Evolutionary conservation across 805 yeast genomes (phyloP).

Genomic region (Yarrowia osloensis): DNA sequence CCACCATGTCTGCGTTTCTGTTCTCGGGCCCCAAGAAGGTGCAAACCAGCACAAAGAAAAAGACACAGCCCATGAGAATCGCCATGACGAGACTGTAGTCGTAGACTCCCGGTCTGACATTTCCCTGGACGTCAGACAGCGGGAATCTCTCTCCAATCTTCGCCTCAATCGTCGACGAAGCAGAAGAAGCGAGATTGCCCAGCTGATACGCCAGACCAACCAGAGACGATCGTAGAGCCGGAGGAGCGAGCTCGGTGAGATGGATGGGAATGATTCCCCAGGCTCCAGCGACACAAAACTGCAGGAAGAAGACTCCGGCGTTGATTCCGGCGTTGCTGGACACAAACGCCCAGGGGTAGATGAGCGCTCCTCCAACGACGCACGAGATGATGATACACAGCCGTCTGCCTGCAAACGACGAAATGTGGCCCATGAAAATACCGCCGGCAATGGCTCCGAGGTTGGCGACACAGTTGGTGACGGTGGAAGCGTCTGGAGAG

Average conservation of each 20-base stretch:
- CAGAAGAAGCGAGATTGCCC: neutral
- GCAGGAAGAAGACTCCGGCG: neutral
- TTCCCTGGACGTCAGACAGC: neutral
- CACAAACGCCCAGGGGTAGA: slow-evolving; percentile 1
- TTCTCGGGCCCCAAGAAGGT: neutral
- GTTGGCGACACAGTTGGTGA: neutral
- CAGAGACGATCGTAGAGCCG: neutral
- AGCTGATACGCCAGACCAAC: neutral
- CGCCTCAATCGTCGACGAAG: neutral
- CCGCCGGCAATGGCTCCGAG: neutral
- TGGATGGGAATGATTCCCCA: slow-evolving; percentile 3
- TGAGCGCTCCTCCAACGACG: slow-evolving; percentile 1
- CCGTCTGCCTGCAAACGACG: neutral
- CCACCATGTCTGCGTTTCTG: neutral
- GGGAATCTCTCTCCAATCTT: neutral
- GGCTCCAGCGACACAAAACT: neutral
- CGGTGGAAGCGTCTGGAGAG: neutral
- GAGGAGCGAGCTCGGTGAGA: neutral
- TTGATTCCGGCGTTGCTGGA: neutral
- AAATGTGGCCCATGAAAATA: neutral
- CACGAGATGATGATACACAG: neutral
- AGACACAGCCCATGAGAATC: slow-evolving; percentile 1
- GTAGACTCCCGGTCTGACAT: neutral
- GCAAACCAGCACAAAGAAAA: neutral
- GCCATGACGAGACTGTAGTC: neutral